Evolutionary conservation across 192 early-diverging fungal genomes (phyloP).

Genomic region (Backusella luteola): DNA sequence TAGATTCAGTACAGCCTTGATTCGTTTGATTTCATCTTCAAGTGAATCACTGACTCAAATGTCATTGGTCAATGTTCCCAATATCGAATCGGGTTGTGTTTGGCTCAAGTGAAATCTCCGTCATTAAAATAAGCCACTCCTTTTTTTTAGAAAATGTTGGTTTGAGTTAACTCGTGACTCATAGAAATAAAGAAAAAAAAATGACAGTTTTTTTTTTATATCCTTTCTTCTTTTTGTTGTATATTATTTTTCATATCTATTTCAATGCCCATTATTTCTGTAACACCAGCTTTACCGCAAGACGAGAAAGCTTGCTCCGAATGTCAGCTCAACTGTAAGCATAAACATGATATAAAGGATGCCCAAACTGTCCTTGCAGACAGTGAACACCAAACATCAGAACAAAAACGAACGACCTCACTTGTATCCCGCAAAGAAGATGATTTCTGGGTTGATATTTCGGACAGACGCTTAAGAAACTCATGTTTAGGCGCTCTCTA

Average conservation of each 20-base stretch:
- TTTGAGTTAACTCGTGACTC: slow-evolving; percentile 1
- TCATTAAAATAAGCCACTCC: slow-evolving; percentile 1
- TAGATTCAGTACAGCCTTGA: not conserved
- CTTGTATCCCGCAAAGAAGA: slow-evolving; percentile 22
- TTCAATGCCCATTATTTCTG: slow-evolving; percentile 8
- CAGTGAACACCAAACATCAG: not conserved
- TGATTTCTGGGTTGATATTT: slow-evolving; percentile 29
- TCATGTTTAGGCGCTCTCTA: slow-evolving; percentile 44
- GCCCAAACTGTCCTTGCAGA: not conserved
- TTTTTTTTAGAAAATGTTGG: not conserved
- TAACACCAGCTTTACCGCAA: not conserved
- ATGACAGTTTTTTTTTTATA: slow-evolving; percentile 9
- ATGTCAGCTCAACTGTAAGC: slow-evolving; percentile 1
- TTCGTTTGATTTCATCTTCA: not conserved
- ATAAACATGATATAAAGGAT: slow-evolving; percentile 1
- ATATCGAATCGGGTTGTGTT: slow-evolving; percentile 1
- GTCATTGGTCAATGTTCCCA: not conserved
- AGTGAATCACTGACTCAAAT: slow-evolving; percentile 4
- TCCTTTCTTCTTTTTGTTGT: not conserved
- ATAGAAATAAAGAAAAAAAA: slow-evolving; percentile 8
- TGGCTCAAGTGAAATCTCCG: not conserved
- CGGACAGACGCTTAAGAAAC: slow-evolving; percentile 23
- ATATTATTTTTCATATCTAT: not conserved
- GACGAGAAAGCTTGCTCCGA: not conserved
- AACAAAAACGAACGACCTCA: slow-evolving; percentile 15